Conservation (phyloP, 148 eudicot species). For the Silene uniflora region DNA sequence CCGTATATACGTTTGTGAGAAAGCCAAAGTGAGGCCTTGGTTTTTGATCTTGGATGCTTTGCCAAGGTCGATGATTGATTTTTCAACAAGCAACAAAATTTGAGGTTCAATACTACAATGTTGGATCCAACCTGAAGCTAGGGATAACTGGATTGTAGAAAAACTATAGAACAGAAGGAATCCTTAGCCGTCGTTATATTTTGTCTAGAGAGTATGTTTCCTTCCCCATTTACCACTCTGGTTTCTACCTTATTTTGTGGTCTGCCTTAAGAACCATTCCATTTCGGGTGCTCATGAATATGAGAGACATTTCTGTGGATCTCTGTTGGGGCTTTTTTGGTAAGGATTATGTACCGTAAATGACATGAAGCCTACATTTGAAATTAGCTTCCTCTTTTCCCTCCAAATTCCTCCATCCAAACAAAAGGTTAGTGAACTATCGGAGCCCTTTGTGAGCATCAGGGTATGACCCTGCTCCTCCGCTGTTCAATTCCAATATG, state of each 20-base stretch:
- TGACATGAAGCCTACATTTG: neutral
- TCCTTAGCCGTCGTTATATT: neutral
- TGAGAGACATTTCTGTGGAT: neutral
- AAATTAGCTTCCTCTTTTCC: neutral
- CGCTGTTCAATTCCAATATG: no score
- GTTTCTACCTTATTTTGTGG: neutral
- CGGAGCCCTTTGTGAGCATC: neutral
- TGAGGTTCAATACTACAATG: no score
- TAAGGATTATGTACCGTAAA: no score
- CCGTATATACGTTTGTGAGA: no score
- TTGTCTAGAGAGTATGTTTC: neutral
- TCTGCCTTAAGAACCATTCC: neutral
- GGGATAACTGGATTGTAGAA: no score
- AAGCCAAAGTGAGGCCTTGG: no score
- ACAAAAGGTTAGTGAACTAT: neutral
- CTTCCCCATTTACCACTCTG: neutral
- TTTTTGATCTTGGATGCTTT: no score
- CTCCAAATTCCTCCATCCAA: neutral
- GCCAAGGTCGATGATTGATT: no score
- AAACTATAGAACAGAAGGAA: neutral
- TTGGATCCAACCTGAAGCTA: no score
- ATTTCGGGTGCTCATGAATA: neutral
- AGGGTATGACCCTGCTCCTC: neutral
- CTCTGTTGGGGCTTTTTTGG: no score
- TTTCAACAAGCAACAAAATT: no score